phyloP scores from a whole-genome alignment of 2,329 filamentous ascomycete genomes.

The Penicillium verrucosum region DNA sequence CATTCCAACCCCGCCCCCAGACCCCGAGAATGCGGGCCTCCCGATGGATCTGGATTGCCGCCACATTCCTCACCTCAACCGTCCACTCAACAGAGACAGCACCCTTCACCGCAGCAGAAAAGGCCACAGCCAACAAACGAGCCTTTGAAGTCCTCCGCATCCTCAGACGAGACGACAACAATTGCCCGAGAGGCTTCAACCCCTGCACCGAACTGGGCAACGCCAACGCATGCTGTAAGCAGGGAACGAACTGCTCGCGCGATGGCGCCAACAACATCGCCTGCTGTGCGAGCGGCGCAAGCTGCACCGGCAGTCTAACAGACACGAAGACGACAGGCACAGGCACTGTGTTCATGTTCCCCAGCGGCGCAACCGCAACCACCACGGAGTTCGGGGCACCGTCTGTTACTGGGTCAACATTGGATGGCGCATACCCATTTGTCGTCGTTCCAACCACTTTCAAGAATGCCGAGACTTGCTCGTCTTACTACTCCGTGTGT shows the following conservation, averaged over 20 bases:
- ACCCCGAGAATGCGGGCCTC: conserved; percentile 34
- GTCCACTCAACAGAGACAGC: conserved; percentile 30
- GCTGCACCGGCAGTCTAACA: conserved; percentile 56
- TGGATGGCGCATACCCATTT: conserved; percentile 53
- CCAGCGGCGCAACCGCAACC: conserved; percentile 32
- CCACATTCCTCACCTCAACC: conserved; percentile 31
- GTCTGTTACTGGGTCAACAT: conserved; percentile 38
- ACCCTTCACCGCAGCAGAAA: conserved; percentile 31
- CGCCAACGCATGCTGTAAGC: conserved; percentile 55
- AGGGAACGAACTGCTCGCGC: conserved; percentile 52
- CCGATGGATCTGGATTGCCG: conserved; percentile 32
- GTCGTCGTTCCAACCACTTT: conserved; percentile 54
- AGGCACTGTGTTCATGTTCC: conserved; percentile 35
- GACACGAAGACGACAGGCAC: conserved; percentile 23
- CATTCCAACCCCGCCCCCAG: background rate
- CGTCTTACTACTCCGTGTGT: conserved; percentile 54
- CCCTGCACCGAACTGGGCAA: conserved; percentile 53
- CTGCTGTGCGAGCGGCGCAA: conserved; percentile 58
- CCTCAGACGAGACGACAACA: conserved; percentile 31
- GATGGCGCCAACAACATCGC: conserved; percentile 58
- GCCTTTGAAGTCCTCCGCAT: conserved; percentile 34
- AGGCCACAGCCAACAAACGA: conserved; percentile 22
- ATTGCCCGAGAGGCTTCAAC: conserved; percentile 53
- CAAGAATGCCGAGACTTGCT: conserved; percentile 50
- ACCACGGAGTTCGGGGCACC: conserved; percentile 19